Conservation (phyloP, 164 flowering plant species). For the Kalanchoe fedtschenkoi region DNA sequence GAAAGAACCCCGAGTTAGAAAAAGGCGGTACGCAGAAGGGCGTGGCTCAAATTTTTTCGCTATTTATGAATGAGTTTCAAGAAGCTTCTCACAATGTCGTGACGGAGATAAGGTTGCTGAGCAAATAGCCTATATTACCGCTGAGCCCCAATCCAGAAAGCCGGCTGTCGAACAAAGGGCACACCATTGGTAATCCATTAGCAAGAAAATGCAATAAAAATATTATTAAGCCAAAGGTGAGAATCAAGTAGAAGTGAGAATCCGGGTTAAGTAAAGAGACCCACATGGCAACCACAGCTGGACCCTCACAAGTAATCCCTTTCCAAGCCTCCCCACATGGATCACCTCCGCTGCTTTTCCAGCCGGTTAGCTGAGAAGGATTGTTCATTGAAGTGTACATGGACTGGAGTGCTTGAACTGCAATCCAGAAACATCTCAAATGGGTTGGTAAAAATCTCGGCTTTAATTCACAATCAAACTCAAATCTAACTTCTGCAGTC, state of each 20-base stretch:
- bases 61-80: neutral
- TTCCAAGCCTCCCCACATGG: conserved; percentile 88
- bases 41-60: neutral
- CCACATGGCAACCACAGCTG: conserved; percentile 70
- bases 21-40: neutral
- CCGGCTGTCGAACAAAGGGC: conserved; percentile 31
- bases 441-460: neutral
- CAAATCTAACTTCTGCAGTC: neutral
- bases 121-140: conserved; percentile 84
- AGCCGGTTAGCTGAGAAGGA: conserved; percentile 61
- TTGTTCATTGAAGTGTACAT: conserved; percentile 59
- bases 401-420: conserved; percentile 66
- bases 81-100: conserved; percentile 49
- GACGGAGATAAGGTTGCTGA: conserved; percentile 44
- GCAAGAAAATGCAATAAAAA: conserved; percentile 3
- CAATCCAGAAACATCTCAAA: neutral
- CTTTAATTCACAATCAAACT: neutral
- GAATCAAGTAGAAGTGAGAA: neutral
- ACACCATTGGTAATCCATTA: conserved; percentile 6
- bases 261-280: too few species aligned
- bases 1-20: neutral
- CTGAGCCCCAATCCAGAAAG: conserved; percentile 63
- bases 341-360: conserved; percentile 78
- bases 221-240: neutral
- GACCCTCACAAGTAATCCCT: conserved; percentile 68